Conservation (phyloP, 2,329 filamentous ascomycete genomes). For the Westerdykella aurantiaca region DNA sequence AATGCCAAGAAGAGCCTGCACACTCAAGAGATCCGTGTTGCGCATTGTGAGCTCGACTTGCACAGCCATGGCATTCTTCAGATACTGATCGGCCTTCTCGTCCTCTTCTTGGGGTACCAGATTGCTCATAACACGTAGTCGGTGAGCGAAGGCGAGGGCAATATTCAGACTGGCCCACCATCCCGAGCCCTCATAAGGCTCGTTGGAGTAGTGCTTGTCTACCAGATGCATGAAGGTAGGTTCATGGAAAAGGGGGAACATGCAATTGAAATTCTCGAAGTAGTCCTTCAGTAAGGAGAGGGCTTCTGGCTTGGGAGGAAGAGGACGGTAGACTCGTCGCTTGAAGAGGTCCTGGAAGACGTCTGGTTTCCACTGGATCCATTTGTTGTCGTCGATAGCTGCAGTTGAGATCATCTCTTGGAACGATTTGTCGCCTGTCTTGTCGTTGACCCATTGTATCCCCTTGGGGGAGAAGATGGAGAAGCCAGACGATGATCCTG, state of each 20-base stretch:
- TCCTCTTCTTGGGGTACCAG: constrained; percentile 86
- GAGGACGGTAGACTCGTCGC: constrained; percentile 71
- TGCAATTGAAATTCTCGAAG: constrained; percentile 98
- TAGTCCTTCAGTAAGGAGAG: constrained; percentile 85
- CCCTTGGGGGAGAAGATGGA: constrained; percentile 98
- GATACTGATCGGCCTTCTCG: constrained; percentile 86
- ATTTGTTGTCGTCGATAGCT: constrained; percentile 87
- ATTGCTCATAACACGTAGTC: constrained; percentile 92
- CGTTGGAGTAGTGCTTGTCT: constrained; percentile 83
- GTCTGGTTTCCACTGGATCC: constrained; percentile 97
- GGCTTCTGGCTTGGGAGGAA: constrained; percentile 83
- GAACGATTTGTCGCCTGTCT: constrained; percentile 93
- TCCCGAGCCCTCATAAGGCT: constrained; percentile 89
- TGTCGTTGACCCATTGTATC: constrained; percentile 97
- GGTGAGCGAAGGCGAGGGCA: constrained; percentile 84
- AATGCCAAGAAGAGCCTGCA: constrained; percentile 91
- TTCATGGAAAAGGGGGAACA: constrained; percentile 96
- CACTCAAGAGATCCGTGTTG: constrained; percentile 89
- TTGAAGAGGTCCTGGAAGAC: constrained; percentile 90
- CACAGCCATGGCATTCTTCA: constrained; percentile 95
- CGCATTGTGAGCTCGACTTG: constrained; percentile 91
- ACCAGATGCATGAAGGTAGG: constrained; percentile 98
- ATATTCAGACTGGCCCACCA: constrained; percentile 99
- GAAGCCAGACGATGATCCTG: constrained; percentile 92
- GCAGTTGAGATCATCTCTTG: constrained; percentile 88